A percentile compares a stretch with the other conserved stretches of the same genome.
Evolutionary conservation across 2,329 filamentous ascomycete species (phyloP).

Genomic region (Fusarium odoratissimum): DNA sequence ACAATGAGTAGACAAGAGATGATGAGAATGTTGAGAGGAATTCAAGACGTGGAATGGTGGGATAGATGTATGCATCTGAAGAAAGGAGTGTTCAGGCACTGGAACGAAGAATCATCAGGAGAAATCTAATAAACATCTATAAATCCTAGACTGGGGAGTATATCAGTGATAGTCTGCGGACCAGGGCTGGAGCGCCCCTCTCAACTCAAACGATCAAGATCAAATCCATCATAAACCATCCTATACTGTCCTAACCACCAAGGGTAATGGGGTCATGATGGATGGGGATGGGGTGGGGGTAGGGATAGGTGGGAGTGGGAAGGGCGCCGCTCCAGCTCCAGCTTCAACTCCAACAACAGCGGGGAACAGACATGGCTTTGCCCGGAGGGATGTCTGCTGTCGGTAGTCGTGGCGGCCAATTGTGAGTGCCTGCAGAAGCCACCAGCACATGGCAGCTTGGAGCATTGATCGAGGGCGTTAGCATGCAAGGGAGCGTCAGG

Average conservation of each 20-base stretch:
- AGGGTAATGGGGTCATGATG: conserved; percentile 36
- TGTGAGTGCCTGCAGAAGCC: conserved; percentile 40
- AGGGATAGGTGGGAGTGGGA: conserved; percentile 41
- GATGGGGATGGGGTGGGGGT: conserved; percentile 34
- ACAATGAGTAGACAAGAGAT: conserved; percentile 50
- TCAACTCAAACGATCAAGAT: conserved; percentile 50
- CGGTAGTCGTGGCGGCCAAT: conserved; percentile 46
- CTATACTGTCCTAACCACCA: conserved; percentile 45
- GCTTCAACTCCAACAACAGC: conserved; percentile 25
- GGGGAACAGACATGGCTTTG: conserved; percentile 46
- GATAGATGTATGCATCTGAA: conserved; percentile 55
- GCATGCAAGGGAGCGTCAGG: conserved; percentile 51
- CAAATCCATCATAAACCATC: conserved; percentile 44
- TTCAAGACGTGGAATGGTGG: conserved; percentile 58
- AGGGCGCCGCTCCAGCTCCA: conserved; percentile 33
- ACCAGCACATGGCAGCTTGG: conserved; percentile 52
- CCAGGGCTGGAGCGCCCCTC: conserved; percentile 48
- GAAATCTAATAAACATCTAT: conserved; percentile 50
- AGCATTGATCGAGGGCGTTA: conserved; percentile 51
- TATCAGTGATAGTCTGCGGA: conserved; percentile 47
- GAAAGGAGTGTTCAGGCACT: conserved; percentile 50
- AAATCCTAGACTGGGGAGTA: conserved; percentile 53
- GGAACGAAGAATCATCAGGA: conserved; percentile 53
- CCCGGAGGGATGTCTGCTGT: conserved; percentile 45
- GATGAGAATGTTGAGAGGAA: conserved; percentile 59